These are phyloP conservation scores for Apiotrichum sp. DNA, from an alignment of 1,284 basidiomycete genomes.

Conservation along the genomic window DNA sequence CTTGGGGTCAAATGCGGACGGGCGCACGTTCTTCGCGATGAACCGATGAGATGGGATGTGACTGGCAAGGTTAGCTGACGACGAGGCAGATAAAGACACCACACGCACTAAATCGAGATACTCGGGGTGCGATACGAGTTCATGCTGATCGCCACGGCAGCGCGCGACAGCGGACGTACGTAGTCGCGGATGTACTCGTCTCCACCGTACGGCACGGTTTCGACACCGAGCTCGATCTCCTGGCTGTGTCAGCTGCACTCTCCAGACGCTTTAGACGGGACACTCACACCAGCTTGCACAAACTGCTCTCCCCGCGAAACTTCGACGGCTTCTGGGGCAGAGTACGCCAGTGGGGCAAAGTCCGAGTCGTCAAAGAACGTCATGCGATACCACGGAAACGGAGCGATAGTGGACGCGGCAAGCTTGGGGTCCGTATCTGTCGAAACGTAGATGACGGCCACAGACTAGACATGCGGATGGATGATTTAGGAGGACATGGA, in stretches of 20 bases:
- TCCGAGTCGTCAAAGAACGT: constrained; percentile 46
- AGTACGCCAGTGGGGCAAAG: constrained; percentile 39
- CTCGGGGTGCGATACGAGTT: constrained; percentile 42
- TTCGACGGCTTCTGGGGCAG: constrained; percentile 36
- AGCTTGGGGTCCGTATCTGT: constrained; percentile 36
- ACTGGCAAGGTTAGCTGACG: constrained; percentile 14
- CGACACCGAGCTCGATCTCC: constrained; percentile 41
- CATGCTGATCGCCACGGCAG: constrained; percentile 40
- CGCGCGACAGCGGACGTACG: constrained; percentile 45
- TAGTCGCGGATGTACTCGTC: constrained; percentile 44
- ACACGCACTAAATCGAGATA: constrained; percentile 44
- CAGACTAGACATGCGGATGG: constrained; percentile 13
- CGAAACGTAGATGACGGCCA: constrained; percentile 43
- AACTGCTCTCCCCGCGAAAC: constrained; percentile 46
- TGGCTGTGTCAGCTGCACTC: constrained; percentile 2
- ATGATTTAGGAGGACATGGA: neutral
- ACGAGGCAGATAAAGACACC: neutral
- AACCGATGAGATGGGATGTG: constrained; percentile 40
- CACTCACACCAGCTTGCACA: constrained; percentile 42
- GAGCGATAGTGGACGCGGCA: constrained; percentile 24
- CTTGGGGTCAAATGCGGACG: constrained; percentile 24
- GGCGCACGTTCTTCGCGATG: constrained; percentile 34
- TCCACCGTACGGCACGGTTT: constrained; percentile 36
- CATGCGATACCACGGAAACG: constrained; percentile 45
- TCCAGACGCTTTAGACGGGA: constrained; percentile 10